Percentiles rank a stretch among this genome's conserved stretches.
Conservation (phyloP, 2,329 filamentous ascomycete species). For the Blastomyces parvus region DNA sequence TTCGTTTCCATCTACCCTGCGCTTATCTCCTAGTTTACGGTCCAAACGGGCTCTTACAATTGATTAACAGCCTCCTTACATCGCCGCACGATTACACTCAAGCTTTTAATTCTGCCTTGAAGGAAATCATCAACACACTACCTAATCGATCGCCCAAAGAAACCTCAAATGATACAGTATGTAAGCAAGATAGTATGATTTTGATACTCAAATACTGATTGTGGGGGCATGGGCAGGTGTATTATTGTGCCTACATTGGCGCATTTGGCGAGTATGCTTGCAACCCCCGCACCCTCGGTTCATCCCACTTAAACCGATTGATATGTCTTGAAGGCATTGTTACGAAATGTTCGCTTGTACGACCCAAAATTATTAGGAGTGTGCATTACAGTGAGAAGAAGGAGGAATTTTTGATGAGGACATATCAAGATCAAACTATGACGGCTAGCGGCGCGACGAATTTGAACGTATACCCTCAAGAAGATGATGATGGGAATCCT, state of each 20-base stretch:
- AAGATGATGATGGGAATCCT: conserved; percentile 87
- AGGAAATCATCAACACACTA: conserved; percentile 74
- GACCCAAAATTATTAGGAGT: conserved; percentile 96
- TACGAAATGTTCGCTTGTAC: conserved; percentile 86
- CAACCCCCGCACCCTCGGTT: conserved; percentile 87
- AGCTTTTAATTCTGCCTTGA: conserved; percentile 84
- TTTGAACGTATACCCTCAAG: conserved; percentile 84
- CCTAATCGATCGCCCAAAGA: conserved; percentile 67
- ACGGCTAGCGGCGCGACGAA: conserved; percentile 75
- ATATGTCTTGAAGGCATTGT: conserved; percentile 96
- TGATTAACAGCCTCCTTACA: conserved; percentile 51
- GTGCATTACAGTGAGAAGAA: conserved; percentile 90
- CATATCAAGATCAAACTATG: conserved; percentile 97
- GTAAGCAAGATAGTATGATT: conserved; percentile 13
- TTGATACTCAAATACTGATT: neutral
- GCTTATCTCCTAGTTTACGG: neutral
- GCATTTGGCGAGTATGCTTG: conserved; percentile 92
- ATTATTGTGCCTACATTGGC: conserved; percentile 95
- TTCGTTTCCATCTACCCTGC: conserved; percentile 19
- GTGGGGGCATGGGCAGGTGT: conserved; percentile 38
- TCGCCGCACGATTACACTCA: conserved; percentile 80
- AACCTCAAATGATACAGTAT: conserved; percentile 61
- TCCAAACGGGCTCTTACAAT: conserved; percentile 9
- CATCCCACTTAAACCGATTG: conserved; percentile 87
- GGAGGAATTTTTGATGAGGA: conserved; percentile 75